A percentile compares a stretch with the other conserved stretches of the same genome.
Evolutionary conservation across 805 yeast genomes (phyloP).

Genomic region (Schwanniomyces sp.): DNA sequence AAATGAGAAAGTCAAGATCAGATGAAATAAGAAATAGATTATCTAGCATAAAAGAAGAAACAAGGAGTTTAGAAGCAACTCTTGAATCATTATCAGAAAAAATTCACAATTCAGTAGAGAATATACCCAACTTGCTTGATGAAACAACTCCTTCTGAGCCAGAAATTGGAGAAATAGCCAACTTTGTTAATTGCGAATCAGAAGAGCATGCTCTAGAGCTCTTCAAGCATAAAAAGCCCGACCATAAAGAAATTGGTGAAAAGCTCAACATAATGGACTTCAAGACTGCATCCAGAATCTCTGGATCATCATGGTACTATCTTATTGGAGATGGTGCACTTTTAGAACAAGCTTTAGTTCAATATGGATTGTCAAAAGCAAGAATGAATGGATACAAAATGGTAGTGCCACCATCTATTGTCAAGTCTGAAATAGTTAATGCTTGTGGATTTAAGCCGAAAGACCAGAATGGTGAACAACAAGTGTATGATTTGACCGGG

Average conservation of each 20-base stretch:
- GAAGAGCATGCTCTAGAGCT: slow-evolving; percentile 17
- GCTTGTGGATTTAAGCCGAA: slow-evolving; percentile 97
- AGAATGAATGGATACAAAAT: slow-evolving; percentile 63
- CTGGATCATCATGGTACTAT: slow-evolving; percentile 90
- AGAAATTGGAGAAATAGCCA: slow-evolving; percentile 44
- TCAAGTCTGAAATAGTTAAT: slow-evolving; percentile 67
- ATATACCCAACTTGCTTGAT: slow-evolving; percentile 65
- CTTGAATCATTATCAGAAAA: slow-evolving; percentile 29
- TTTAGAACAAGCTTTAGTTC: slow-evolving; percentile 85
- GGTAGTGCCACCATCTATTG: slow-evolving; percentile 84
- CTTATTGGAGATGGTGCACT: slow-evolving; percentile 81
- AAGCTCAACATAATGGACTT: slow-evolving; percentile 70
- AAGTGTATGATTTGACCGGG: slow-evolving; percentile 65
- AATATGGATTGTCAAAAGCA: slow-evolving; percentile 71
- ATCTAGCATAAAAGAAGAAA: slow-evolving; percentile 19
- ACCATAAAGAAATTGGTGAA: slow-evolving; percentile 74
- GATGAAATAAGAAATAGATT: slow-evolving; percentile 16
- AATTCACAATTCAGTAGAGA: slow-evolving; percentile 42
- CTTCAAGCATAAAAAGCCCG: slow-evolving; percentile 23
- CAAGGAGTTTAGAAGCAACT: slow-evolving; percentile 26
- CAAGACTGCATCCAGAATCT: slow-evolving; percentile 64
- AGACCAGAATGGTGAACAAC: slow-evolving; percentile 83
- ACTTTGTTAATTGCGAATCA: slow-evolving; percentile 51
- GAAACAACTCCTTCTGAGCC: slow-evolving; percentile 42
- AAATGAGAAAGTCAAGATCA: slow-evolving; percentile 14